Base-by-base conservation (phyloP, 1,284 basidiomycete genomes). In the Laetiporus sulphureus region DNA sequence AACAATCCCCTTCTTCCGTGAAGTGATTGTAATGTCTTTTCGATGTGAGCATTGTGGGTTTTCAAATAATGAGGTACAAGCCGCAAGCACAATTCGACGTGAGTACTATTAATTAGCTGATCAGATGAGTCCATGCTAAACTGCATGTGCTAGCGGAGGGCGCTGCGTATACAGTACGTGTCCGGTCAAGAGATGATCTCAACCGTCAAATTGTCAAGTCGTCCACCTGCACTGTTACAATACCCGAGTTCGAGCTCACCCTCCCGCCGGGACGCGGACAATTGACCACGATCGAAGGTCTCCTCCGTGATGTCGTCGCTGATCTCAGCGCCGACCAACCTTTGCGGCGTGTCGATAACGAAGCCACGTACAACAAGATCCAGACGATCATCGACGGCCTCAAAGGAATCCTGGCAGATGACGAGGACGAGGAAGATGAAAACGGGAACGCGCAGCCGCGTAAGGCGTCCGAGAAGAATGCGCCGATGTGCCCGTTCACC, bases 1-100 rank as follows among this genome's bases (percentile, higher is more conserved):
- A 2, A 84, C 85, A 15, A 99, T 99, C 45, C 96, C 96, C 0
- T 99, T 88, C 70, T 99, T 99, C 70, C 76, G 81, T 44, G 91
- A 99, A 65, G 86, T 99, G 42, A 89, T 99, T 54, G 80, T 99
- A 45, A 92, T 94, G 77, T 94, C 91, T 32, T 99, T 99, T 71
- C 77, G 79, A 45, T 99, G 96, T 62, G 89, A 95, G 41, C 83
- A 93, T 61, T 99, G 96, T 56, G 93, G 92, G 16, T 69, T 77
- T 54, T 65, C 77, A 32, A 98, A 99, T 66, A 99, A 94, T 58
- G 95, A 99, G 65, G 87, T 97, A 36, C 93, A 98, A 59, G 82
- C 87, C 7, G 96, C 96, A 0, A 90, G 91, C 5, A 64, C 76
- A 46, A 95, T 98, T 45, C 79, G 91, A 70, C 79, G 92, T 91